Evolutionary conservation across 495 filamentous ascomycete species (phyloP).

Genomic region (Podospora appendiculata): DNA sequence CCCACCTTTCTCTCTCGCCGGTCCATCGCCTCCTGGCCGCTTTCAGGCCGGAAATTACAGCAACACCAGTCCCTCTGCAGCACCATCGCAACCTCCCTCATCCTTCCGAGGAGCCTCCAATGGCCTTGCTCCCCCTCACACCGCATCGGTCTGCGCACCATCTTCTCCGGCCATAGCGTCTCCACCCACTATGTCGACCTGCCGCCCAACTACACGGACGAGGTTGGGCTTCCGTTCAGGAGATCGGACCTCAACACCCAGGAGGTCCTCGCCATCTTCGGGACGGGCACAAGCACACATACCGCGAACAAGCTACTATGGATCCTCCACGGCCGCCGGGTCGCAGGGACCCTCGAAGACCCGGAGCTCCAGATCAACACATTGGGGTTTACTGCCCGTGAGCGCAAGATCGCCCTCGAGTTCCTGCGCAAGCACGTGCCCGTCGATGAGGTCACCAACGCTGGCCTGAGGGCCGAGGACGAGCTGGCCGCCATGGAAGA

Average conservation of each 20-base stretch:
- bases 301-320: slow-evolving; percentile 58
- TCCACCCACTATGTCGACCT: slow-evolving; percentile 36
- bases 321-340: slow-evolving; percentile 65
- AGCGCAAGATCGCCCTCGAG: slow-evolving; percentile 44
- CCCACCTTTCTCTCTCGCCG: slow-evolving; percentile 3
- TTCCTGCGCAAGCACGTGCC: slow-evolving; percentile 64
- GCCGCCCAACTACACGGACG: slow-evolving; percentile 38
- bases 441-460: slow-evolving; percentile 65
- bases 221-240: slow-evolving; percentile 40
- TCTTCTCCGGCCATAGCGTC: slow-evolving; percentile 16
- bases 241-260: slow-evolving; percentile 36
- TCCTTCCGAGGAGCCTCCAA: background rate
- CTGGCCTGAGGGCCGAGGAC: slow-evolving; percentile 45
- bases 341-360: slow-evolving; percentile 66
- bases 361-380: slow-evolving; percentile 26
- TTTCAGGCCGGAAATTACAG: background rate
- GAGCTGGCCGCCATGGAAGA: slow-evolving; percentile 53
- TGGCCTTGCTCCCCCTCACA: slow-evolving; percentile 3
- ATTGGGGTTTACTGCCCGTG: slow-evolving; percentile 18
- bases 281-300: slow-evolving; percentile 35
- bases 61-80: background rate
- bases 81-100: background rate
- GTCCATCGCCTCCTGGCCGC: slow-evolving; percentile 9
- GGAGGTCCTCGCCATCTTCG: slow-evolving; percentile 60
- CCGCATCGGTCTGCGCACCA: slow-evolving; percentile 18